Evolutionary conservation across 768 basidiomycete species (phyloP).

Genomic region (Macrolepiota fuliginosa): DNA sequence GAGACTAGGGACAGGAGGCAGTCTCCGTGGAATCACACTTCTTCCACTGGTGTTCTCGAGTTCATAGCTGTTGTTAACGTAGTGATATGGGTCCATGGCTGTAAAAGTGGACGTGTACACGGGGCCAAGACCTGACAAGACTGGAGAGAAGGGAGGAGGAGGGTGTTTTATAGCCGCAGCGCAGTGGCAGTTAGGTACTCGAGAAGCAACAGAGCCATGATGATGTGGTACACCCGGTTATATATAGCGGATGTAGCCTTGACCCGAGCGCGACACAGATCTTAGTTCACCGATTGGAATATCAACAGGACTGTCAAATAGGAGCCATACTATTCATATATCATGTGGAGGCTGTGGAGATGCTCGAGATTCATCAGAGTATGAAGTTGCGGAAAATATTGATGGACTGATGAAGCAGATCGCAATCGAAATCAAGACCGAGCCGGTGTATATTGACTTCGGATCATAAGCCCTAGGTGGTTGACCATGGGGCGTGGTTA

Average conservation of each 20-base stretch:
- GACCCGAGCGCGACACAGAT: slow-evolving; percentile 4
- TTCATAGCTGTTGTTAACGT: neutral
- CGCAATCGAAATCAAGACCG: neutral
- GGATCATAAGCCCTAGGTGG: neutral
- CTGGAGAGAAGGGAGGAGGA: neutral
- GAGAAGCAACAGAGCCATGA: neutral
- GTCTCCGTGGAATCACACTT: slow-evolving; percentile 4
- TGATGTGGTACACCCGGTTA: neutral
- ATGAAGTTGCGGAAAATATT: neutral
- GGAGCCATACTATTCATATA: neutral
- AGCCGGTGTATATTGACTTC: neutral
- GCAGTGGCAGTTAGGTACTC: neutral
- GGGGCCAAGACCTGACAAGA: neutral
- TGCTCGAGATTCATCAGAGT: slow-evolving; percentile 1
- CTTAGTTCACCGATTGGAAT: slow-evolving; percentile 14
- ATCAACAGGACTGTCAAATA: slow-evolving; percentile 12
- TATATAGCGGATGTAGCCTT: slow-evolving; percentile 4
- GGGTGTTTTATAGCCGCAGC: neutral
- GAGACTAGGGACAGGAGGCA: slow-evolving; percentile 6
- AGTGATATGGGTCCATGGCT: neutral
- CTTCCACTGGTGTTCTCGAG: neutral
- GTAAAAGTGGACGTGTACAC: neutral
- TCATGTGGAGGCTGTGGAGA: slow-evolving; percentile 9
- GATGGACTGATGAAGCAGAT: slow-evolving; percentile 7
- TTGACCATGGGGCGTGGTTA: neutral